Percentiles rank a stretch among this genome's conserved stretches.
Evolutionary conservation across 2,329 filamentous ascomycete genomes (phyloP).

Genomic region (Cladosporium sp.): DNA sequence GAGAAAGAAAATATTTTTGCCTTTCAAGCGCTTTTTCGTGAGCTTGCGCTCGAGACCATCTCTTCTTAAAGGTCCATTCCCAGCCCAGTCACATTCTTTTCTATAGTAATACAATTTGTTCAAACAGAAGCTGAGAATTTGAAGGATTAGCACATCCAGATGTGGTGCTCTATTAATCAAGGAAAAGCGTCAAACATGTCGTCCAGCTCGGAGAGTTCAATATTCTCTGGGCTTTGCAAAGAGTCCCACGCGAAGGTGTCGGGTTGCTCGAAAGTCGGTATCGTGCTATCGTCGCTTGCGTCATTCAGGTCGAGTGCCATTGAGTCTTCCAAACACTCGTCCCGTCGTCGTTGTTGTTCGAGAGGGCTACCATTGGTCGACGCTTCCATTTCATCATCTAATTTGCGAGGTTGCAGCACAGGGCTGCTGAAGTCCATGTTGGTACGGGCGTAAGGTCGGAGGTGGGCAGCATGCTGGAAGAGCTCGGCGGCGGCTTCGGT

Average conservation of each 20-base stretch:
- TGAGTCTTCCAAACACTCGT: constrained; percentile 25
- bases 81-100: not conserved
- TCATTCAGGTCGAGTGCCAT: constrained; percentile 6
- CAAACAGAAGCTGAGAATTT: not conserved
- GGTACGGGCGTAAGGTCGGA: constrained; percentile 46
- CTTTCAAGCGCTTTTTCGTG: not conserved
- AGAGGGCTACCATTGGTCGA: not conserved
- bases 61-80: not conserved
- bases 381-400: not conserved
- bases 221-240: constrained; percentile 71
- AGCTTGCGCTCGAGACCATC: not conserved
- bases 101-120: constrained; percentile 5
- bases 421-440: constrained; percentile 45
- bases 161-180: constrained; percentile 18
- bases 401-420: constrained; percentile 28
- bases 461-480: constrained; percentile 43
- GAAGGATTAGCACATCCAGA: not conserved
- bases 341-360: constrained; percentile 21
- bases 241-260: constrained; percentile 28
- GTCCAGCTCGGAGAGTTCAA: constrained; percentile 91
- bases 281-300: not conserved
- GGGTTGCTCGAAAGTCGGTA: not conserved
- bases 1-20: not conserved
- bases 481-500: constrained; percentile 46
- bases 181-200: constrained; percentile 64